Evolutionary conservation across 371 early-diverging fungal species (phyloP).

Genomic region (Rhizopus sp.): DNA sequence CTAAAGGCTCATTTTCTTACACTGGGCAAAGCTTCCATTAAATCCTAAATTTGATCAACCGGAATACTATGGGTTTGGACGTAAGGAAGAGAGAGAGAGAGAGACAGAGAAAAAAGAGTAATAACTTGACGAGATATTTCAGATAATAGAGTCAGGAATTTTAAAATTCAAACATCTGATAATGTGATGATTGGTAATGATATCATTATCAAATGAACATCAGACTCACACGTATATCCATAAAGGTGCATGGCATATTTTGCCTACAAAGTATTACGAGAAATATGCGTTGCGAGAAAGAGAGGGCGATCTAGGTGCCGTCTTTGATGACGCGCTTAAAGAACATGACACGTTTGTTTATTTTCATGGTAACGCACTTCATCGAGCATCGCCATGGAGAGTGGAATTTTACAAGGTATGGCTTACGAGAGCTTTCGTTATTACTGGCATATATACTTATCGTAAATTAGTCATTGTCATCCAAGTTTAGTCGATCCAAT

Average conservation of each 20-base stretch:
- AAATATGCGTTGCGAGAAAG: constrained; percentile 20
- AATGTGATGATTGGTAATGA: constrained; percentile 42
- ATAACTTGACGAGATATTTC: not conserved
- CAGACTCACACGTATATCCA: not conserved
- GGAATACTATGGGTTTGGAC: constrained; percentile 50
- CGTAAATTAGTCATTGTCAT: not conserved
- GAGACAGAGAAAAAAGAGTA: not conserved
- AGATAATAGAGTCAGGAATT: constrained; percentile 44
- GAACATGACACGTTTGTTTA: constrained; percentile 41
- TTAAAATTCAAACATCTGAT: constrained; percentile 38
- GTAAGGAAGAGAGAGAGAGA: constrained; percentile 18
- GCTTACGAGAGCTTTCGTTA: not conserved
- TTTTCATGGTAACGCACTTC: constrained; percentile 51
- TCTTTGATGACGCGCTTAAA: constrained; percentile 33
- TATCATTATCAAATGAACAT: not conserved
- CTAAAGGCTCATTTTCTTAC: constrained; percentile 38
- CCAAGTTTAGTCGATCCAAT: constrained; percentile 29
- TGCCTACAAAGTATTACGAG: constrained; percentile 36
- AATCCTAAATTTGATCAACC: constrained; percentile 27
- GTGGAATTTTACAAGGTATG: constrained; percentile 45
- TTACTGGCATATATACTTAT: not conserved
- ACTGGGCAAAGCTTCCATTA: constrained; percentile 40
- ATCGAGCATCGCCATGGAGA: constrained; percentile 49
- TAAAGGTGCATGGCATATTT: constrained; percentile 46
- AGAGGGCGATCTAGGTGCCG: constrained; percentile 7